A percentile compares a stretch with the other conserved stretches of the same genome.
Evolutionary conservation across 2,329 filamentous ascomycete genomes (phyloP).

Genomic region (Ophiostoma piceae): DNA sequence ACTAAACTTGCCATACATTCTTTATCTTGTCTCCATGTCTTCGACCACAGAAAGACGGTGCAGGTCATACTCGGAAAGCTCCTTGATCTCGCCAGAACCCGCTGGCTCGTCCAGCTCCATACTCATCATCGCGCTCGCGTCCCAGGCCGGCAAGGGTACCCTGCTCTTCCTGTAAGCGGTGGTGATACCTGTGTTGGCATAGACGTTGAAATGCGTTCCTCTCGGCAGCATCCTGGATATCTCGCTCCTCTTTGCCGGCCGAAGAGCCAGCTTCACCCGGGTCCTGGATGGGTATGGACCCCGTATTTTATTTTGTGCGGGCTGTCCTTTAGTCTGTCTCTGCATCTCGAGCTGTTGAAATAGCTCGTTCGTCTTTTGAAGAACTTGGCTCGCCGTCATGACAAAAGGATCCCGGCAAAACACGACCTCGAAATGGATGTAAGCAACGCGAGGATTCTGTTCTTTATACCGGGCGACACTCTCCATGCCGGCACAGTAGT

Average conservation of each 20-base stretch:
- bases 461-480: too few species aligned
- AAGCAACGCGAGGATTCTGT: too few species aligned
- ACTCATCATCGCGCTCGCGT: not conserved
- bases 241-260: conserved; percentile 15
- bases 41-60: too few species aligned
- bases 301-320: not conserved
- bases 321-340: not conserved
- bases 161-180: not conserved
- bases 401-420: too few species aligned
- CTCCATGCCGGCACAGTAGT: too few species aligned
- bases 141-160: not conserved
- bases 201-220: conserved; percentile 18
- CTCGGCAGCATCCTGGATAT: conserved; percentile 18
- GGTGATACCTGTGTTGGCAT: conserved; percentile 16
- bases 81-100: not conserved
- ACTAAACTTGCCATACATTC: too few species aligned
- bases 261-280: not conserved
- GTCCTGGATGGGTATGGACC: too few species aligned
- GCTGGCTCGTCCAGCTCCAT: not conserved
- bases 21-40: too few species aligned
- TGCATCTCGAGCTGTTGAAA: not conserved
- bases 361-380: too few species aligned
- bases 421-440: too few species aligned
- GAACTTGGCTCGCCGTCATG: too few species aligned
- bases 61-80: not conserved